Evolutionary conservation across 139 green algal species (phyloP).

Genomic region (Tetraselmis chui): DNA sequence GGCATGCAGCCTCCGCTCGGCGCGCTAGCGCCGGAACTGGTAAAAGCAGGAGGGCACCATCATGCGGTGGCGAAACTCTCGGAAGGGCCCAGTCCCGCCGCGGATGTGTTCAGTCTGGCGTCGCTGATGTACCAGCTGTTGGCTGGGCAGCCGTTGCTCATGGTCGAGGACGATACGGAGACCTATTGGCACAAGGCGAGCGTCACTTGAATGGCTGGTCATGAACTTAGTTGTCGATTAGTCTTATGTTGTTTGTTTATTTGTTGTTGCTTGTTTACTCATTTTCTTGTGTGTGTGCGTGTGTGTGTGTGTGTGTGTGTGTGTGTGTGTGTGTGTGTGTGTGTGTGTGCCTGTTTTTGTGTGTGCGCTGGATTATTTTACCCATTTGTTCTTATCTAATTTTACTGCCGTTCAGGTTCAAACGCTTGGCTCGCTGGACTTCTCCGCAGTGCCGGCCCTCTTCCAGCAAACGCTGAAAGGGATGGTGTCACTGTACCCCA

Average conservation of each 20-base stretch:
- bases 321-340: too few species aligned
- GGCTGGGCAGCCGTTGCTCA: conserved; percentile 24
- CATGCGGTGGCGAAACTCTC: neutral
- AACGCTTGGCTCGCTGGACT: conserved; percentile 23
- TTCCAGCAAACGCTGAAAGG: conserved; percentile 29
- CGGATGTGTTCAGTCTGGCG: conserved; percentile 73
- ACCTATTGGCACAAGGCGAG: conserved; percentile 32
- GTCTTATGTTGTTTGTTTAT: too few species aligned
- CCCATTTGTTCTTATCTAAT: too few species aligned
- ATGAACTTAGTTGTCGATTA: too few species aligned
- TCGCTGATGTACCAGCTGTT: conserved; percentile 55
- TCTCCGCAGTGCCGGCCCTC: conserved; percentile 16
- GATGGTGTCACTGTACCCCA: conserved; percentile 41
- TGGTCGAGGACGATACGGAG: conserved; percentile 8
- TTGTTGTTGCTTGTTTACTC: too few species aligned
- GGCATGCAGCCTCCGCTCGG: conserved; percentile 53
- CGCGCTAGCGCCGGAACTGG: conserved; percentile 72
- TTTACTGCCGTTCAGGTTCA: too few species aligned
- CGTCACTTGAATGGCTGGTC: neutral
- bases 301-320: too few species aligned
- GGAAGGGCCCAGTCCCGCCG: conserved; percentile 22
- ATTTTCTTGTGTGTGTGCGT: too few species aligned
- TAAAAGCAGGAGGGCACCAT: conserved; percentile 13
- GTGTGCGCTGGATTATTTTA: too few species aligned
- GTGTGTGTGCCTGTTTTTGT: too few species aligned